Conservation (phyloP, 2,329 filamentous ascomycete species). For the Fusarium lyarnte region DNA sequence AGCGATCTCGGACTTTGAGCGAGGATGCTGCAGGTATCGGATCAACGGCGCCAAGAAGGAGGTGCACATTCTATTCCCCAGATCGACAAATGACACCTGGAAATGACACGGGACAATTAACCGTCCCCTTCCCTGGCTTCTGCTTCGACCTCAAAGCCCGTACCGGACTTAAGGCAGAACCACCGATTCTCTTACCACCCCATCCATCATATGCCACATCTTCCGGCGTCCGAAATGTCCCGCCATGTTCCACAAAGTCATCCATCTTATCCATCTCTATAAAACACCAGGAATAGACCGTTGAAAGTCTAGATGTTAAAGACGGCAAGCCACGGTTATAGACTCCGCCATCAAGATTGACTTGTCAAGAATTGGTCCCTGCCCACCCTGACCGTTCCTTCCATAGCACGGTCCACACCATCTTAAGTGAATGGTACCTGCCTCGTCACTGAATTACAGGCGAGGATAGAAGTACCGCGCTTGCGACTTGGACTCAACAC, state of each 20-base stretch:
- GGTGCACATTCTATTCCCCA: conserved; percentile 13
- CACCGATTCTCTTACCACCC: conserved; percentile 20
- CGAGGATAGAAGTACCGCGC: conserved; percentile 6
- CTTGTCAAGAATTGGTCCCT: conserved; percentile 12
- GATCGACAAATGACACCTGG: conserved; percentile 11
- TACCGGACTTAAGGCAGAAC: conserved; percentile 24
- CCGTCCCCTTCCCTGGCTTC: not conserved
- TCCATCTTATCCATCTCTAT: not conserved
- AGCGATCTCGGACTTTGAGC: not conserved
- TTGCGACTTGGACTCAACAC: conserved; percentile 29
- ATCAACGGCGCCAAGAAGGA: conserved; percentile 10
- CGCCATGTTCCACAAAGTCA: not conserved
- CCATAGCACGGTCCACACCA: conserved; percentile 29
- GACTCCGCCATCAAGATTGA: not conserved
- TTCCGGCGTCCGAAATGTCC: conserved; percentile 30
- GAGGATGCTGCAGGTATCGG: not conserved
- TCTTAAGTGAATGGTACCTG: conserved; percentile 13
- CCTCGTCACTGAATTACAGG: not conserved
- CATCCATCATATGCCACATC: not conserved
- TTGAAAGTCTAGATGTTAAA: not conserved
- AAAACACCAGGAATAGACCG: not conserved
- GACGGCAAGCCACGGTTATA: conserved; percentile 22
- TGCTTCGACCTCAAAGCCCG: not conserved
- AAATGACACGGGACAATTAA: conserved; percentile 9
- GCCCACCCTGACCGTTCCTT: conserved; percentile 32